phyloP scores from a whole-genome alignment of 2,329 filamentous ascomycete genomes.

The Huntiella savannae region DNA sequence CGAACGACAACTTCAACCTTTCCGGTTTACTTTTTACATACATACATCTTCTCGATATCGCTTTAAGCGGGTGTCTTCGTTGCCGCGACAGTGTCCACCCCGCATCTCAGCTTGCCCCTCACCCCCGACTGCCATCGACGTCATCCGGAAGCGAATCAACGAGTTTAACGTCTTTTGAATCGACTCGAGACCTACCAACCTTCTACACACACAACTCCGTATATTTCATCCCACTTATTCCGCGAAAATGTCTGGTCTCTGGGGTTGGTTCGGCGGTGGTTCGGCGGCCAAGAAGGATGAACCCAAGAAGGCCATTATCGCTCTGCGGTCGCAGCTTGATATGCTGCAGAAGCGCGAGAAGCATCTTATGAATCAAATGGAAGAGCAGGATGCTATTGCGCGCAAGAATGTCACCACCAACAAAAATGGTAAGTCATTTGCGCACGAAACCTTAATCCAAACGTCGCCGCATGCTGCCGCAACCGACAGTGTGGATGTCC shows the following conservation, averaged over 20 bases:
- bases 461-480: too few relatives aligned
- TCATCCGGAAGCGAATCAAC: not conserved
- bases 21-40: too few relatives aligned
- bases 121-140: not conserved
- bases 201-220: not conserved
- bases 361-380: conserved; percentile 79
- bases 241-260: conserved; percentile 17
- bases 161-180: not conserved
- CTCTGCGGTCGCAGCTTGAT: conserved; percentile 71
- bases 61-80: too few relatives aligned
- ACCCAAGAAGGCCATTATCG: conserved; percentile 90
- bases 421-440: conserved; percentile 55
- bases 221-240: not conserved
- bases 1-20: too few relatives aligned
- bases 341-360: conserved; percentile 96
- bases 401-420: conserved; percentile 76
- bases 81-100: too few relatives aligned
- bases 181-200: not conserved
- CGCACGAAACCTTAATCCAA: too few relatives aligned
- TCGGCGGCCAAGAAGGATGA: conserved; percentile 76
- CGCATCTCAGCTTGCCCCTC: too few relatives aligned
- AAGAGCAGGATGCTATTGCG: conserved; percentile 75
- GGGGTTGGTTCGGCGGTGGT: conserved; percentile 83
- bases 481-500: too few relatives aligned
- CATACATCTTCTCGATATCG: too few relatives aligned